Evolutionary conservation across 2,329 filamentous ascomycete species (phyloP).

Genomic region (Ustilaginoidea virens): DNA sequence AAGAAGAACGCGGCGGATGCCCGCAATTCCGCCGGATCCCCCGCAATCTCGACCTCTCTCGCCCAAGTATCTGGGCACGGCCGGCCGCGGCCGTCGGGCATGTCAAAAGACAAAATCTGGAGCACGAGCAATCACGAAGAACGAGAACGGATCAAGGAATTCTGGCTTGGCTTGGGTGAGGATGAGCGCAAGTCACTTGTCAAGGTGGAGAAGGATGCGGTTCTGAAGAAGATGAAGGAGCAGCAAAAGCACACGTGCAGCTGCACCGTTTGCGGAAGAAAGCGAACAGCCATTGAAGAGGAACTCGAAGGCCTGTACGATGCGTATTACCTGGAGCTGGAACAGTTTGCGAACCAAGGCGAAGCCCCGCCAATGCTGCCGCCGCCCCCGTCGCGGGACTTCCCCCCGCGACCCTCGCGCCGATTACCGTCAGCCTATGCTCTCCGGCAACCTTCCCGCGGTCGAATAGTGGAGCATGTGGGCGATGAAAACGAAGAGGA

Average conservation of each 20-base stretch:
- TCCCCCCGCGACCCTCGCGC: slow-evolving; percentile 42
- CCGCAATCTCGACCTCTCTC: background rate
- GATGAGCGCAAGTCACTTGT: slow-evolving; percentile 89
- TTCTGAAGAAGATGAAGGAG: slow-evolving; percentile 98
- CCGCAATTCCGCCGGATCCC: slow-evolving; percentile 8
- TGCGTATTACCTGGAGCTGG: slow-evolving; percentile 94
- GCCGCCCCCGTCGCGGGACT: slow-evolving; percentile 37
- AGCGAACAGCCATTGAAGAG: slow-evolving; percentile 93
- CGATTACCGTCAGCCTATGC: slow-evolving; percentile 41
- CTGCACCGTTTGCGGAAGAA: slow-evolving; percentile 91
- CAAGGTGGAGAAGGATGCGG: slow-evolving; percentile 97
- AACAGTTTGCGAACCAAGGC: slow-evolving; percentile 85
- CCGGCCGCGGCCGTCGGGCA: slow-evolving; percentile 20
- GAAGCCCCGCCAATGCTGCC: slow-evolving; percentile 41
- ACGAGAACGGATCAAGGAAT: slow-evolving; percentile 92
- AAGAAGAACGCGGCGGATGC: slow-evolving; percentile 28
- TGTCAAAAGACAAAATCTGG: slow-evolving; percentile 82
- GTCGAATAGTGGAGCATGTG: slow-evolving; percentile 55
- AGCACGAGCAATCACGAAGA: slow-evolving; percentile 91
- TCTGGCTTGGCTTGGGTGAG: slow-evolving; percentile 90
- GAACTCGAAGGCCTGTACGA: slow-evolving; percentile 96
- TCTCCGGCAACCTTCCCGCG: slow-evolving; percentile 55
- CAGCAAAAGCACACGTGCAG: slow-evolving; percentile 99
- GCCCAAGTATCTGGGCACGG: slow-evolving; percentile 13
- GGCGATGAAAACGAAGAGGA: slow-evolving; percentile 40